Evolutionary conservation across 1,139 yeast genomes (phyloP), one percentile per base, ranked within the genome.

Genomic region (Magnusiomyces tetraspermus): DNA sequence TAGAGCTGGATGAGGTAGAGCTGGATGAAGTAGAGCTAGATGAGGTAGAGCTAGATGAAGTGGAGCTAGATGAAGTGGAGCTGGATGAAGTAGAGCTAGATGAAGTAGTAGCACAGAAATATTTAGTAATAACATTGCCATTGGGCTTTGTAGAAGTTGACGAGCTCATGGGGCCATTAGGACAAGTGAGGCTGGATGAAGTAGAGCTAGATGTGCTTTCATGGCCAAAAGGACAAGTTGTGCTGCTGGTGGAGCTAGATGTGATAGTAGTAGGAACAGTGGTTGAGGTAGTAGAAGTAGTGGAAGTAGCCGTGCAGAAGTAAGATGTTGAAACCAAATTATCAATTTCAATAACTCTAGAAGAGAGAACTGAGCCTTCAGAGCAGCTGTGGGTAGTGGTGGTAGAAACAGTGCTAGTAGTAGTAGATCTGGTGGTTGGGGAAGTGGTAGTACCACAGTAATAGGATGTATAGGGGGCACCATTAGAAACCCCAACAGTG

Each of bases 1-100:
- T n/a, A n/a, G n/a, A n/a, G n/a, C n/a, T n/a, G n/a, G n/a, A n/a
- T n/a, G n/a, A n/a, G n/a, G 58, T 37, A 33, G 59, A 46, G 28
- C 54, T 47, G 17, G 48, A 46, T 15, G 58, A 49, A 19, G 61
- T 46, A 8, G 58, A 45, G 31, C 59, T 47, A 17, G 44, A 17
- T 33, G n/a, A n/a, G 21, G 45, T 23, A 11, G 31, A n/a, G 24
- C 21, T 22, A 26, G 50, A 19, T 38, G 44, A 30, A 30, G 33
- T 8, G 8, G 33, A 30, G 33, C 11, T 30, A 13, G 33, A 36
- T 13, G 40, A 10, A 17, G 40, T 36, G 17, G 40, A 10, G 5
- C 17, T 36, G 40, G 40, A 10, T 6, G 40, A n/a, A n/a, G 6
- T 36, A 36, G 40, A 10, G 33, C 8, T 13, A 30, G 13, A 8